A percentile compares a stretch with the other conserved stretches of the same genome.
Conservation (phyloP, 805 yeast genomes). For the Saturnispora besseyi region DNA sequence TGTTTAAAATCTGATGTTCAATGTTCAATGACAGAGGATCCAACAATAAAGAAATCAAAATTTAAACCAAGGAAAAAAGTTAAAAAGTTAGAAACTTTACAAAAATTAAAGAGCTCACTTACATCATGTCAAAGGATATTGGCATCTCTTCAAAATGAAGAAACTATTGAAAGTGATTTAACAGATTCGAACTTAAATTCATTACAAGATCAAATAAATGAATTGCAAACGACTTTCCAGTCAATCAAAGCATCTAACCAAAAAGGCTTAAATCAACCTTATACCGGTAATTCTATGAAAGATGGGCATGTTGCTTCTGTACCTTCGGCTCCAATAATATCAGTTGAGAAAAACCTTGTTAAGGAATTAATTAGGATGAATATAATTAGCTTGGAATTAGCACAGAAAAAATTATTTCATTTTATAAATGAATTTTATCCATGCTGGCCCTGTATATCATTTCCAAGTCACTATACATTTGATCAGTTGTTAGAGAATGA, state of each 20-base stretch:
- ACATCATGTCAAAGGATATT: conserved; percentile 20
- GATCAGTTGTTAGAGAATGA: conserved; percentile 33
- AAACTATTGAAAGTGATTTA: conserved; percentile 14
- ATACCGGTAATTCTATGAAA: conserved; percentile 30
- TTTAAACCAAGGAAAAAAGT: conserved; percentile 26
- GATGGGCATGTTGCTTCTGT: conserved; percentile 28
- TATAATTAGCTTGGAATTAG: conserved; percentile 29
- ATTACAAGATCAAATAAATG: conserved; percentile 25
- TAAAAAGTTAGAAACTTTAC: conserved; percentile 22
- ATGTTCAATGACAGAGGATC: conserved; percentile 44
- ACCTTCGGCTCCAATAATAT: conserved; percentile 30
- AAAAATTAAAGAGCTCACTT: conserved; percentile 22
- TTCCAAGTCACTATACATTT: conserved; percentile 31
- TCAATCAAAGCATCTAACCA: conserved; percentile 12
- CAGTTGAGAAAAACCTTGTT: conserved; percentile 29
- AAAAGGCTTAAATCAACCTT: conserved; percentile 16
- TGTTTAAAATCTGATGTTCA: conserved; percentile 36
- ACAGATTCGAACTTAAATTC: conserved; percentile 17
- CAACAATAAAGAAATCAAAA: conserved; percentile 23
- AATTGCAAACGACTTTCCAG: conserved; percentile 25
- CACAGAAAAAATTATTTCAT: conserved; percentile 26
- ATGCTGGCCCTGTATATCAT: conserved; percentile 41
- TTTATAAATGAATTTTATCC: conserved; percentile 34
- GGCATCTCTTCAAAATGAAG: conserved; percentile 16
- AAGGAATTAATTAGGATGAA: conserved; percentile 31